phyloP scores from a whole-genome alignment of 345 rosid species.

The Hibiscus trionum region DNA sequence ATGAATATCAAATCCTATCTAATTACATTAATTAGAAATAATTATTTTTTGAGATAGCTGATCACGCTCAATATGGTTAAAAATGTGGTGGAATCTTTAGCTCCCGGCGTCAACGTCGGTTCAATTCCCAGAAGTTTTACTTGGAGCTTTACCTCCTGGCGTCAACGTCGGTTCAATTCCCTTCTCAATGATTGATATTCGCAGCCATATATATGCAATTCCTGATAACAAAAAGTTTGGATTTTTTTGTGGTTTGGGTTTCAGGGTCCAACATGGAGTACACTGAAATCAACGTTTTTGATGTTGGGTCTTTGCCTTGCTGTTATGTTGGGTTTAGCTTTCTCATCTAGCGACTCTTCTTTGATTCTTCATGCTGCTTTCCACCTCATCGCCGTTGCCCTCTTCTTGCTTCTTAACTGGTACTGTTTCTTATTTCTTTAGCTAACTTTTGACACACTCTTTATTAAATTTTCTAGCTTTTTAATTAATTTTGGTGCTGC shows the following conservation, averaged over 20 bases:
- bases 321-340: constrained; percentile 72
- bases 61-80: no score
- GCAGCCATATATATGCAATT: neutral
- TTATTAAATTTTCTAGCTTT: no score
- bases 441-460: neutral
- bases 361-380: constrained; percentile 67
- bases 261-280: constrained; percentile 85
- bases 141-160: constrained; percentile 84
- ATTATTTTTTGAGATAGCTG: no score
- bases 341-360: constrained; percentile 63
- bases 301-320: constrained; percentile 63
- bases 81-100: constrained; percentile 3
- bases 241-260: constrained; percentile 7
- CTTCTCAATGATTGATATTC: neutral
- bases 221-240: neutral
- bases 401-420: constrained; percentile 83
- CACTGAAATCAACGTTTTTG: constrained; percentile 62
- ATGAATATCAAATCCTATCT: no score
- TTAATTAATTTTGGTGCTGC: neutral
- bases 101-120: no score
- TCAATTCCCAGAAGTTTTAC: constrained; percentile 65
- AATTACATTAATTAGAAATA: no score
- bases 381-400: constrained; percentile 60
- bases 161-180: constrained; percentile 49
- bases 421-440: constrained; percentile 17